phyloP scores from a whole-genome alignment of 352 stramenopile genomes.

The Phytophthora ohioensis region DNA sequence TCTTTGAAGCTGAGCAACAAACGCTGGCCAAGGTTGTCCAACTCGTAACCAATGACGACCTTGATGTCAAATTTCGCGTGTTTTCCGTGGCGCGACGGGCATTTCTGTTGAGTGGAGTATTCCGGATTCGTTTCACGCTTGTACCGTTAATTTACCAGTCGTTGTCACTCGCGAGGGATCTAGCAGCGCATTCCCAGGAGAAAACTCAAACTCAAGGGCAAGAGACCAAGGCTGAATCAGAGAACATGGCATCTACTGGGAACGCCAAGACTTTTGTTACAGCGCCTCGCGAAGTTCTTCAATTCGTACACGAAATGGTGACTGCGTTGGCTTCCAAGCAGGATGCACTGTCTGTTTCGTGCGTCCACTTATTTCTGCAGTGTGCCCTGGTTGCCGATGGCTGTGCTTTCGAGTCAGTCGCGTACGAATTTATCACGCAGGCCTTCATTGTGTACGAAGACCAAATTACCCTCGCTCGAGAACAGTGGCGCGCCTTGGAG shows the following conservation, averaged over 20 bases:
- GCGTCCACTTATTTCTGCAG: constrained; percentile 96
- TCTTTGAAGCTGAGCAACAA: constrained; percentile 89
- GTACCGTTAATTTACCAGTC: constrained; percentile 93
- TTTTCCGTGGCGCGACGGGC: constrained; percentile 71
- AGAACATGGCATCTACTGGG: background rate
- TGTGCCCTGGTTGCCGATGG: constrained; percentile 91
- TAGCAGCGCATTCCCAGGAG: constrained; percentile 31
- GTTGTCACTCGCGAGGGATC: constrained; percentile 79
- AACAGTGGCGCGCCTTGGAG: constrained; percentile 91
- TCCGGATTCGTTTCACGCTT: constrained; percentile 93
- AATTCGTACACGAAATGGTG: constrained; percentile 98
- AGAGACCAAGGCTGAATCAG: constrained; percentile 21
- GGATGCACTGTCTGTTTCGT: constrained; percentile 74
- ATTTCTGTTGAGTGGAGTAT: constrained; percentile 88
- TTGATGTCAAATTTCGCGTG: constrained; percentile 65
- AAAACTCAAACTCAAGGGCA: constrained; percentile 28
- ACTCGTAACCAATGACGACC: constrained; percentile 87
- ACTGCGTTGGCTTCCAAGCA: constrained; percentile 90
- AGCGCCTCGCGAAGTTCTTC: constrained; percentile 94
- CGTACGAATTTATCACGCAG: constrained; percentile 97
- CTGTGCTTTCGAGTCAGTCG: constrained; percentile 90
- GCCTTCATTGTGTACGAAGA: constrained; percentile 98
- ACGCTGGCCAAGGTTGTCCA: constrained; percentile 95
- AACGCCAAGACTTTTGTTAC: constrained; percentile 34
- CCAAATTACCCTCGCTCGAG: constrained; percentile 91